A percentile compares a stretch with the other conserved stretches of the same genome.
Evolutionary conservation across 768 basidiomycete genomes (phyloP).

Genomic region (Hysterangium stoloniferum): DNA sequence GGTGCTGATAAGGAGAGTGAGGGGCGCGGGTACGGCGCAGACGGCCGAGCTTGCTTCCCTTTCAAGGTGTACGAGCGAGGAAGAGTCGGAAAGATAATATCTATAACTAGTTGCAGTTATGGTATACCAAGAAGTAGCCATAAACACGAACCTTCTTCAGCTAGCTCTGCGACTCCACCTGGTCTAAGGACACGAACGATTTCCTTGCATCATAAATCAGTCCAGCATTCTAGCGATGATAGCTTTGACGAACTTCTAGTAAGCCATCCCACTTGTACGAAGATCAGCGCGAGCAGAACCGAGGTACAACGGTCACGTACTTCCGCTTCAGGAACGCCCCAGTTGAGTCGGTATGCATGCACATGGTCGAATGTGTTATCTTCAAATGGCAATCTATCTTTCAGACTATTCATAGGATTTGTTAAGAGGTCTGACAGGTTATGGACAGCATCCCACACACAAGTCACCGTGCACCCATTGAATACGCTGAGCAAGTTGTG

Average conservation of each 20-base stretch:
- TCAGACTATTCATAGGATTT: slow-evolving; percentile 38
- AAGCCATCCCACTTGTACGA: slow-evolving; percentile 51
- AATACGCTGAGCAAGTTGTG: slow-evolving; percentile 47
- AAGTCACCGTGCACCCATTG: slow-evolving; percentile 75
- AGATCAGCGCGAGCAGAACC: slow-evolving; percentile 8
- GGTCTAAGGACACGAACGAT: slow-evolving; percentile 61
- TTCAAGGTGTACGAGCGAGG: slow-evolving; percentile 76
- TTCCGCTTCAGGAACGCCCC: slow-evolving; percentile 53
- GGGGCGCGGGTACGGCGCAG: slow-evolving; percentile 37
- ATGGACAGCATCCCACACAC: slow-evolving; percentile 31
- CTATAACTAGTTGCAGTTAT: slow-evolving; percentile 27
- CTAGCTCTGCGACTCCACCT: slow-evolving; percentile 61
- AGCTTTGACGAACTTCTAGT: slow-evolving; percentile 44
- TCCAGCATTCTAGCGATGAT: slow-evolving; percentile 1
- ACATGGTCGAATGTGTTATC: slow-evolving; percentile 80
- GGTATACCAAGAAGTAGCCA: neutral
- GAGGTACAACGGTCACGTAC: slow-evolving; percentile 11
- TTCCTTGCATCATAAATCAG: slow-evolving; percentile 40
- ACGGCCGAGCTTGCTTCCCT: slow-evolving; percentile 38
- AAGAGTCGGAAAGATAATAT: slow-evolving; percentile 67
- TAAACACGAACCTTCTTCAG: slow-evolving; percentile 55
- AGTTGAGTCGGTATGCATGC: slow-evolving; percentile 58
- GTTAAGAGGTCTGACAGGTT: neutral
- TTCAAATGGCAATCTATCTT: slow-evolving; percentile 70
- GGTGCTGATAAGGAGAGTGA: slow-evolving; percentile 27